Conservation (phyloP, 129 eudicot species). For the Lonicera japonica region DNA sequence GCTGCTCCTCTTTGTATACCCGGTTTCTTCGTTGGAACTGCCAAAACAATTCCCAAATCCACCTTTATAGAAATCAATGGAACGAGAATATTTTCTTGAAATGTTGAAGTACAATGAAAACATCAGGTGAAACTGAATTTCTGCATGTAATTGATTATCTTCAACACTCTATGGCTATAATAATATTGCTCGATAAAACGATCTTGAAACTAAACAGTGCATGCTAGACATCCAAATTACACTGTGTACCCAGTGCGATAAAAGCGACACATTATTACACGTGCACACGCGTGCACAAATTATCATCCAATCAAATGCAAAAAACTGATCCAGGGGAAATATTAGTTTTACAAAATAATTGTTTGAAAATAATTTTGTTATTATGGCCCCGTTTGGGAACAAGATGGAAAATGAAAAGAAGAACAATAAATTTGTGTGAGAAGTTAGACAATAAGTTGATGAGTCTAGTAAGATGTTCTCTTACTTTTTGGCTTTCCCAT, state of each 20-base stretch:
- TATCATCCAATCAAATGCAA: neutral
- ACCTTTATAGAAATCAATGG: neutral
- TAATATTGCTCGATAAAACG: neutral
- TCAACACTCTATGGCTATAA: neutral
- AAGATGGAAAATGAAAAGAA: too few relatives aligned
- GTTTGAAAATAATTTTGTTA: neutral
- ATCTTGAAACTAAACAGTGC: neutral
- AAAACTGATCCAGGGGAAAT: neutral
- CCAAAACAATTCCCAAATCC: constrained; percentile 17
- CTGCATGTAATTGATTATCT: neutral
- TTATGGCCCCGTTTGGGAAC: too few relatives aligned
- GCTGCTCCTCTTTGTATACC: constrained; percentile 94
- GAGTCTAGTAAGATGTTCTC: too few relatives aligned
- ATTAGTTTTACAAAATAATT: neutral
- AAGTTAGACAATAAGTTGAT: too few relatives aligned
- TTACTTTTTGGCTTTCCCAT: too few relatives aligned
- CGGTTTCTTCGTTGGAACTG: constrained; percentile 93
- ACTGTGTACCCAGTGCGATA: neutral
- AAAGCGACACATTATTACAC: neutral
- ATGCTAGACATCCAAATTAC: neutral
- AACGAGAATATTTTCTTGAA: neutral
- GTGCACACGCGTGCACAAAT: neutral
- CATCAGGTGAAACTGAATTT: neutral
- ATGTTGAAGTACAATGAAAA: neutral
- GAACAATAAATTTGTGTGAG: too few relatives aligned